These are phyloP conservation scores for Setomelanomma holmii DNA, from an alignment of 2,329 filamentous ascomycete species.

Conservation along the genomic window DNA sequence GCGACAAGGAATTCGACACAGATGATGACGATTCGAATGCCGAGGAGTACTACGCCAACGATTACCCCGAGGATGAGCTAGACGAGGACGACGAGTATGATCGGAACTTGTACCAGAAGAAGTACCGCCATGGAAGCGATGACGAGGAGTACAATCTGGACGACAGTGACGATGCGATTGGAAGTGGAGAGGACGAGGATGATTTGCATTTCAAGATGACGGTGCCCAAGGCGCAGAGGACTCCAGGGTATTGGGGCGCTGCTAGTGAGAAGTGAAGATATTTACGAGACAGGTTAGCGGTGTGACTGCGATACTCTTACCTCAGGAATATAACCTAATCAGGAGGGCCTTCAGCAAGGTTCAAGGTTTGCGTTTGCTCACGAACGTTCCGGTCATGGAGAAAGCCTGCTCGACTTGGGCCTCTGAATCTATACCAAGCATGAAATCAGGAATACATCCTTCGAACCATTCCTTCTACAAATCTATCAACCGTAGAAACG, in stretches of 20 bases:
- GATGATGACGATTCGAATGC: constrained; percentile 72
- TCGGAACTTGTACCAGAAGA: constrained; percentile 48
- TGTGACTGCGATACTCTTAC: too few species aligned
- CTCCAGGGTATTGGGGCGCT: constrained; percentile 35
- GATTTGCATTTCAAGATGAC: constrained; percentile 40
- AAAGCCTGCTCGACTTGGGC: too few species aligned
- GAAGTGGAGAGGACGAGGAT: constrained; percentile 39
- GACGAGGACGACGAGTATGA: constrained; percentile 73
- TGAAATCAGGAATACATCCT: too few species aligned
- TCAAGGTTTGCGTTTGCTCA: too few species aligned
- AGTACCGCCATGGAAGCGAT: constrained; percentile 49
- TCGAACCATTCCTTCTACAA: too few species aligned
- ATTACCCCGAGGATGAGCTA: constrained; percentile 82
- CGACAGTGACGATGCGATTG: constrained; percentile 22
- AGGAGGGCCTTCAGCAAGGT: too few species aligned
- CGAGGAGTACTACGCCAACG: constrained; percentile 79
- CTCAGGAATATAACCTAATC: too few species aligned
- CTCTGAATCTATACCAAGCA: too few species aligned
- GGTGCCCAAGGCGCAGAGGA: constrained; percentile 27
- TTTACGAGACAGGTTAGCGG: too few species aligned
- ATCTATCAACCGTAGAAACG: too few species aligned
- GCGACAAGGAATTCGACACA: constrained; percentile 61
- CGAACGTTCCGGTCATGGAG: too few species aligned
- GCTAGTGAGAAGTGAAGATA: constrained; percentile 1
- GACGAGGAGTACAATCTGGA: constrained; percentile 48